A percentile compares a stretch with the other conserved stretches of the same genome.
Evolutionary conservation across 139 green algal genomes (phyloP).

Genomic region (Tetradesmus obliquus): DNA sequence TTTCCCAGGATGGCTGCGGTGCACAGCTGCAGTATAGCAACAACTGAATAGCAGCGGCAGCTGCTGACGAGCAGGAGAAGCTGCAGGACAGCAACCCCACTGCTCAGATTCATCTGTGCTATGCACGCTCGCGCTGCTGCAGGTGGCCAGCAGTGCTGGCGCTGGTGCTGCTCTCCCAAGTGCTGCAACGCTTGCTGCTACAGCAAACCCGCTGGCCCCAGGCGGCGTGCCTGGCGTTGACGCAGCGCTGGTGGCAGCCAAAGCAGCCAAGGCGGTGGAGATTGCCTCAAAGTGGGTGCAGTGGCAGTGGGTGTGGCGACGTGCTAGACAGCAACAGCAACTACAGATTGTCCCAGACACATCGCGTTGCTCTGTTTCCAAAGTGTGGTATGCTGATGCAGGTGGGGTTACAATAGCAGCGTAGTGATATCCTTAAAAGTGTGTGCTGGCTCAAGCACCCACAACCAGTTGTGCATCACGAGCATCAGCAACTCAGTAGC

Average conservation of each 20-base stretch:
- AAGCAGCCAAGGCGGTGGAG: conserved; percentile 42
- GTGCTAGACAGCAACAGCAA: not conserved
- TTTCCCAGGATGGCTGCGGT: not conserved
- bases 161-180: not conserved
- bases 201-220: not conserved
- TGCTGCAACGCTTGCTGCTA: not conserved
- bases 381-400: too few species aligned
- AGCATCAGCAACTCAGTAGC: not conserved
- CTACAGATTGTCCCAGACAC: not conserved
- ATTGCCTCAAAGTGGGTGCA: conserved; percentile 39
- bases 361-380: too few species aligned
- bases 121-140: not conserved
- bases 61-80: conserved; percentile 30
- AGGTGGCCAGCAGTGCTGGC: not conserved
- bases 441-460: not conserved
- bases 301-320: not conserved
- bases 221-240: not conserved
- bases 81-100: not conserved
- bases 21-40: not conserved
- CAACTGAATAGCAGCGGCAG: not conserved
- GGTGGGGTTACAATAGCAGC: not conserved
- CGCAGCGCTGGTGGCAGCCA: conserved; percentile 19
- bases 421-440: not conserved
- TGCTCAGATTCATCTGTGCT: not conserved
- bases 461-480: not conserved